Evolutionary conservation across 139 green algal species (phyloP), one percentile per base, ranked within the genome.

Genomic region (Picochlorum costavermella): DNA sequence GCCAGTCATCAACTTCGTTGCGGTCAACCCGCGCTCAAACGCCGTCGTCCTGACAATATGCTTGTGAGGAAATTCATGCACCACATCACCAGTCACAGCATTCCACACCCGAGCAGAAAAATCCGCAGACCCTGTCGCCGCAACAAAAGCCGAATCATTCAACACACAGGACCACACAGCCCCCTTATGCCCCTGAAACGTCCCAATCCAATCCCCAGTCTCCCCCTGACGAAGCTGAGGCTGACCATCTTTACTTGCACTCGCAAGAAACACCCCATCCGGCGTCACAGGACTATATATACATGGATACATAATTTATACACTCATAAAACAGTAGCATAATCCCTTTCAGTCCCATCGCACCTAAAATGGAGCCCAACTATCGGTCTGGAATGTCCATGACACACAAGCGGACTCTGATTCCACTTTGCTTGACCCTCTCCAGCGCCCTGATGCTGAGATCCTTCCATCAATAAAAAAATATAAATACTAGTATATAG

Each of bases 161-260:
- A 99, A 66, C 20, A 82, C 81, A 50, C 86, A 94, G 0, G 81
- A 86, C 94, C 94, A 99, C n/a, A 98, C 92, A 8, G 86, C 87
- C 10, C 93, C 93, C 79, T 98, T 98, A 68, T 98, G 94, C 2
- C 94, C 94, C 40, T 95, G 74, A 58, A 99, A 99, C 0, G 94
- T 99, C 4, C 94, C 94, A 17, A 98, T 91, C 94, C 94, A 99
- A 72, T 99, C 94, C 3, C 94, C 94, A 9, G 84, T 96, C 43
- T 85, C 79, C 14, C 90, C 94, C 62, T 96, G 87, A 2, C 94
- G 82, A 36, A 99, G 81, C 94, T 98, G 98, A 5, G 94, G 91
- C 65, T 92, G 84, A 4, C 91, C 91, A 83, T 99, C 94, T 76
- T 99, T 99, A 69, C 75, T 88, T 5, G 94, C 91, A 63, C 75